A percentile compares a stretch with the other conserved stretches of the same genome.
These are phyloP conservation scores for Cyclotella choctawhatcheeana DNA, from an alignment of 108 stramenopile genomes.

Conservation along the genomic window DNA sequence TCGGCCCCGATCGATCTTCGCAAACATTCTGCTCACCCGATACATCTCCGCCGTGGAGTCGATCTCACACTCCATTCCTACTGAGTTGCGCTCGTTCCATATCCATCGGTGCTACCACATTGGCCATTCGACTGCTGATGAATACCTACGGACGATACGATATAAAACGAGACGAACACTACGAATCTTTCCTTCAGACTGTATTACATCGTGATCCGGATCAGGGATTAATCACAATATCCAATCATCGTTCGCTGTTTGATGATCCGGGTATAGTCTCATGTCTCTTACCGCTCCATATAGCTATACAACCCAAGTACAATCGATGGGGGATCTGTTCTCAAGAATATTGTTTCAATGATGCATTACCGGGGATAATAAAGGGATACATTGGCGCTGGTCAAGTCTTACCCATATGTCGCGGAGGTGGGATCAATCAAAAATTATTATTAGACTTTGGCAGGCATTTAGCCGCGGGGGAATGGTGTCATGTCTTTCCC, in stretches of 20 bases:
- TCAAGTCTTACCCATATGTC: slow-evolving; percentile 66
- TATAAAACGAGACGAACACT: slow-evolving; percentile 39
- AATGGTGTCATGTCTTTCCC: slow-evolving; percentile 79
- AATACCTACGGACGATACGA: slow-evolving; percentile 49
- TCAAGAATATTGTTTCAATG: slow-evolving; percentile 78
- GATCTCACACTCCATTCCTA: slow-evolving; percentile 41
- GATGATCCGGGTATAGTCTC: slow-evolving; percentile 71
- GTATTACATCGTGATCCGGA: slow-evolving; percentile 16
- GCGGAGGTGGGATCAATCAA: slow-evolving; percentile 70
- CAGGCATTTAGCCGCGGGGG: slow-evolving; percentile 57
- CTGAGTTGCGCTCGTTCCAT: slow-evolving; percentile 35
- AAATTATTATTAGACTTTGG: slow-evolving; percentile 57
- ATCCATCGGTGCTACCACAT: slow-evolving; percentile 48
- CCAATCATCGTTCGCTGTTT: slow-evolving; percentile 69
- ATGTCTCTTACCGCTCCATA: slow-evolving; percentile 54
- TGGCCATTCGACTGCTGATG: slow-evolving; percentile 52
- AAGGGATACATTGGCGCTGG: slow-evolving; percentile 69
- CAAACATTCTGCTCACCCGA: slow-evolving; percentile 36
- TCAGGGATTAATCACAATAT: slow-evolving; percentile 65
- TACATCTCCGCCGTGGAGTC: slow-evolving; percentile 38
- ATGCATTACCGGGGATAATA: slow-evolving; percentile 40
- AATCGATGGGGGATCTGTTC: slow-evolving; percentile 73
- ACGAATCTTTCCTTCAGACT: slow-evolving; percentile 34
- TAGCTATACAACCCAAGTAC: slow-evolving; percentile 55
- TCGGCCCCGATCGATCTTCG: too few species aligned